Evolutionary conservation across 2,329 filamentous ascomycete genomes (phyloP).

Genomic region (Arthrocladium fulminans): DNA sequence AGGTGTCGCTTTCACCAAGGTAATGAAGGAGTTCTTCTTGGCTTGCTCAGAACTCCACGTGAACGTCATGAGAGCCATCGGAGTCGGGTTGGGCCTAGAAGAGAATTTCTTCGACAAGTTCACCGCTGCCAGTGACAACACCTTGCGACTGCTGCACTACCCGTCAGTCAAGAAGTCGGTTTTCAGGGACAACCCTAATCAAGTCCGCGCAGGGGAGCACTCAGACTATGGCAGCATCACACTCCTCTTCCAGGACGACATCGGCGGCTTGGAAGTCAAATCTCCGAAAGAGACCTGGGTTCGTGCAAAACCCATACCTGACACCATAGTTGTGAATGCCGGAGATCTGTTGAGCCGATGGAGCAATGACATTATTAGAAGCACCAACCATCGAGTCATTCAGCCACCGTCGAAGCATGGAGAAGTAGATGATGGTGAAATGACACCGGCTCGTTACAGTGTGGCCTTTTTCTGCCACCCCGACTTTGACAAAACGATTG

Average conservation of each 20-base stretch:
- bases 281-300: constrained; percentile 70
- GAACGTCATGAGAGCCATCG: constrained; percentile 75
- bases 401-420: constrained; percentile 57
- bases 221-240: constrained; percentile 54
- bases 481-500: constrained; percentile 65
- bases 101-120: constrained; percentile 67
- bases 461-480: constrained; percentile 92
- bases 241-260: constrained; percentile 47
- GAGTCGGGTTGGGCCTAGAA: constrained; percentile 66
- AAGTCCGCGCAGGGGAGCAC: constrained; percentile 70
- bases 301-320: constrained; percentile 70
- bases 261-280: constrained; percentile 53
- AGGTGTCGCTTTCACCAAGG: constrained; percentile 54
- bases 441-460: constrained; percentile 64
- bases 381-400: constrained; percentile 81
- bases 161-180: constrained; percentile 57
- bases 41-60: constrained; percentile 65
- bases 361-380: constrained; percentile 87
- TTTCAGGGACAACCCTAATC: constrained; percentile 57
- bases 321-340: constrained; percentile 79
- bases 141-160: constrained; percentile 66
- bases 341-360: constrained; percentile 78
- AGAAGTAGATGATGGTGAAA: constrained; percentile 38
- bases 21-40: constrained; percentile 67
- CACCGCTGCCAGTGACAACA: constrained; percentile 62